phyloP scores from a whole-genome alignment of 1,139 yeast species.

The Diutina sp. region DNA sequence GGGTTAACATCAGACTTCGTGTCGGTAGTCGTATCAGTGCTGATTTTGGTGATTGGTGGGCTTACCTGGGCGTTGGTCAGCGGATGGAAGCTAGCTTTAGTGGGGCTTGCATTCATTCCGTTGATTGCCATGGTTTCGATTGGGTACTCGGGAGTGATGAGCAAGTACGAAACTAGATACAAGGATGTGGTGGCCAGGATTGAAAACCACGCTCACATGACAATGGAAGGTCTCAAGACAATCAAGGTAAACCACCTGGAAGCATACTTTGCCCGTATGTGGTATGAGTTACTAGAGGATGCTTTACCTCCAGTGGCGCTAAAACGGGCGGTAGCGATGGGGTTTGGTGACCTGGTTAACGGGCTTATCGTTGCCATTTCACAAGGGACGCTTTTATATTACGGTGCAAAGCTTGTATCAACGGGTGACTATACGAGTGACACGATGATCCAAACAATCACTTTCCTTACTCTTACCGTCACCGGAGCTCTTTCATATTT shows the following conservation, averaged over 20 bases:
- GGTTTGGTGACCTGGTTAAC: constrained; percentile 49
- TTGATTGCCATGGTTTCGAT: constrained; percentile 37
- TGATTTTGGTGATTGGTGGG: constrained; percentile 46
- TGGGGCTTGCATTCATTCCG: constrained; percentile 68
- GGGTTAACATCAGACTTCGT: constrained; percentile 49
- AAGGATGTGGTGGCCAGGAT: constrained; percentile 41
- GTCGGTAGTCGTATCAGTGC: constrained; percentile 37
- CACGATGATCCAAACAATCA: constrained; percentile 56
- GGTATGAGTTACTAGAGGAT: constrained; percentile 8
- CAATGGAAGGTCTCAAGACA: constrained; percentile 48
- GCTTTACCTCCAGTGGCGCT: constrained; percentile 15
- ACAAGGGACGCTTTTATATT: constrained; percentile 60
- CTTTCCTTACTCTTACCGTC: constrained; percentile 63
- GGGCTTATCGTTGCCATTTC: constrained; percentile 44
- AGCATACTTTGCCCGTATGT: constrained; percentile 27
- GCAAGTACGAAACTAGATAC: constrained; percentile 44
- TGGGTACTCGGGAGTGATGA: constrained; percentile 38
- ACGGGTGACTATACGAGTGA: constrained; percentile 36
- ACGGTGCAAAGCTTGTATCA: constrained; percentile 62
- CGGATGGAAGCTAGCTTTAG: constrained; percentile 86
- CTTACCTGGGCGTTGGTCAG: constrained; percentile 59
- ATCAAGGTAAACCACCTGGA: constrained; percentile 45
- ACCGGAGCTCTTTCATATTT: constrained; percentile 48
- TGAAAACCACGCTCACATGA: constrained; percentile 46
- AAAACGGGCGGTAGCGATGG: constrained; percentile 40